Conservation (phyloP, 352 stramenopile genomes). For the Phytophthora boehmeriae region DNA sequence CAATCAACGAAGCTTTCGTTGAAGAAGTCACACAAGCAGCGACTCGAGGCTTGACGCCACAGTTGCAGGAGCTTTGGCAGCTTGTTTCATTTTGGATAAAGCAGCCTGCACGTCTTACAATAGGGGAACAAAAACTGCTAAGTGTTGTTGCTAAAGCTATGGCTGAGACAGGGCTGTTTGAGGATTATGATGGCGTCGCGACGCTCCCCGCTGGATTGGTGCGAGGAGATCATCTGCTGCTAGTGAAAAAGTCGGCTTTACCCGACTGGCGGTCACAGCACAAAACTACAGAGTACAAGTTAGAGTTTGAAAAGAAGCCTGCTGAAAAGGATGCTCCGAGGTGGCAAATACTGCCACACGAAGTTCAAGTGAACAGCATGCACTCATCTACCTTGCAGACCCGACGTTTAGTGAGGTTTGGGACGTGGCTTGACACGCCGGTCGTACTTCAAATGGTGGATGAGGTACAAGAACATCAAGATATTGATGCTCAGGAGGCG, state of each 20-base stretch:
- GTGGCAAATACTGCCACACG: conserved; percentile 6
- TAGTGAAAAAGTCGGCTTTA: conserved; percentile 26
- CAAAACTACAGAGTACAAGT: neutral
- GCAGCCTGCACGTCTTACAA: conserved; percentile 19
- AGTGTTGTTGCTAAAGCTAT: conserved; percentile 4
- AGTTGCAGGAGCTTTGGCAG: conserved; percentile 17
- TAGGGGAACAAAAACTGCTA: conserved; percentile 17
- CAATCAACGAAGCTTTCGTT: neutral
- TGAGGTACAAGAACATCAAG: neutral
- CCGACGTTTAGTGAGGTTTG: conserved; percentile 14
- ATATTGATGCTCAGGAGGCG: neutral
- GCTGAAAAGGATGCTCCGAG: neutral
- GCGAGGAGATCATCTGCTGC: conserved; percentile 10
- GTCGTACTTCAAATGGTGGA: conserved; percentile 20
- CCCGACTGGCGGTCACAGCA: conserved; percentile 9
- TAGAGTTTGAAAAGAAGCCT: neutral
- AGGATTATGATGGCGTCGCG: conserved; percentile 5
- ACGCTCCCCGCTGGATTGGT: conserved; percentile 12
- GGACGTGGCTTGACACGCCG: conserved; percentile 20
- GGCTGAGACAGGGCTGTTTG: conserved; percentile 6
- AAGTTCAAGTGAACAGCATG: conserved; percentile 13
- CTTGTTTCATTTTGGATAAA: conserved; percentile 17
- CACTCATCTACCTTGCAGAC: conserved; percentile 10
- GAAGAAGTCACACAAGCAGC: conserved; percentile 5
- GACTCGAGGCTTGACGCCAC: neutral